Percentiles rank a stretch among this genome's conserved stretches.
Evolutionary conservation across 192 early-diverging fungal species (phyloP).

Genomic region (Coemansia guatemalensis): DNA sequence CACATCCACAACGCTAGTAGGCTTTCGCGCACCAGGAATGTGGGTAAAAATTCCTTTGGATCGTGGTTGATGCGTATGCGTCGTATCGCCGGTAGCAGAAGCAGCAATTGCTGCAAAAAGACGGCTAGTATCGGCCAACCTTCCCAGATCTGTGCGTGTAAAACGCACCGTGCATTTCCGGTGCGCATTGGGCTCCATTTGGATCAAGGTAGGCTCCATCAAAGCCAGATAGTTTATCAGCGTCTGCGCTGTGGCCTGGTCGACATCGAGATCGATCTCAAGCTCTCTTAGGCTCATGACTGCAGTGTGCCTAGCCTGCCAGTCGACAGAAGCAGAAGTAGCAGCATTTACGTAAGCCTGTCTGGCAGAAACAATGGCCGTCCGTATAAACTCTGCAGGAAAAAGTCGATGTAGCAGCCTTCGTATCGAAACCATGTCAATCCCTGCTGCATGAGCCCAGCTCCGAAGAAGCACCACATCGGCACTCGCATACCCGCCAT

Average conservation of each 20-base stretch:
- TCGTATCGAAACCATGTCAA: slow-evolving; percentile 25
- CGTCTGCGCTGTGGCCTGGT: slow-evolving; percentile 36
- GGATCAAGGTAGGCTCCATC: slow-evolving; percentile 26
- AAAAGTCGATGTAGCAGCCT: slow-evolving; percentile 28
- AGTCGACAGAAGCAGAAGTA: background rate
- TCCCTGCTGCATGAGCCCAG: slow-evolving; percentile 29
- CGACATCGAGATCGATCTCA: slow-evolving; percentile 29
- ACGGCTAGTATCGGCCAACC: slow-evolving; percentile 23
- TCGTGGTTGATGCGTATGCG: background rate
- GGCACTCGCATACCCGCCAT: background rate
- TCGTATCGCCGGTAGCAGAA: background rate
- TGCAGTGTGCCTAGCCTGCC: slow-evolving; percentile 16
- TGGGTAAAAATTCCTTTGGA: slow-evolving; percentile 1
- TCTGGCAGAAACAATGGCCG: slow-evolving; percentile 9
- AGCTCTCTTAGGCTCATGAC: slow-evolving; percentile 22
- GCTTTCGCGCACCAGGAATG: slow-evolving; percentile 10
- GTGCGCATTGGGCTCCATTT: slow-evolving; percentile 30
- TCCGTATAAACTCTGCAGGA: slow-evolving; percentile 22
- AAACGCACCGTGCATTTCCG: slow-evolving; percentile 35
- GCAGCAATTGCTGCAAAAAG: slow-evolving; percentile 31
- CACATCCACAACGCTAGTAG: slow-evolving; percentile 5
- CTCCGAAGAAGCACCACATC: slow-evolving; percentile 32
- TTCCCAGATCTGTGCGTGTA: slow-evolving; percentile 31
- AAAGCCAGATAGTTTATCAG: slow-evolving; percentile 42
- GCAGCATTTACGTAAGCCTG: slow-evolving; percentile 2